A percentile compares a stretch with the other conserved stretches of the same genome.
phyloP scores from a whole-genome alignment of 1,284 basidiomycete species.

The Cerioporus squamosus region DNA sequence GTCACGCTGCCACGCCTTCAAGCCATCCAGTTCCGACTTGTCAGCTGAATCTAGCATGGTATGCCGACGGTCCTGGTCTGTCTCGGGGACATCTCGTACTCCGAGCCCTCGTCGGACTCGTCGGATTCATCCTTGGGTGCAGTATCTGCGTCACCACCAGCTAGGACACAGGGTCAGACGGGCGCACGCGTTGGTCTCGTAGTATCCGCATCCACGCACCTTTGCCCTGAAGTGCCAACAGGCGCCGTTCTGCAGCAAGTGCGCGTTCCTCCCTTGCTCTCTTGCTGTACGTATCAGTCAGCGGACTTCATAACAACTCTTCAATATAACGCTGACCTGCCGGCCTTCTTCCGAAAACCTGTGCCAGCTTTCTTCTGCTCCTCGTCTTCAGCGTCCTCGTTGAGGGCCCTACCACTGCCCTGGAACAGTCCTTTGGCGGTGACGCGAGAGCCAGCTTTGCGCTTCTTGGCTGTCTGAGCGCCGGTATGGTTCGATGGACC shows the following conservation, averaged over 20 bases:
- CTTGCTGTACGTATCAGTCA: constrained; percentile 49
- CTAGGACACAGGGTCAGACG: neutral
- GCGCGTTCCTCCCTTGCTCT: constrained; percentile 77
- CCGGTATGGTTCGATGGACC: constrained; percentile 61
- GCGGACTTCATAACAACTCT: neutral
- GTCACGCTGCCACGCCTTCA: constrained; percentile 45
- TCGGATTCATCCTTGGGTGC: constrained; percentile 27
- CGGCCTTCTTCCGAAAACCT: constrained; percentile 72
- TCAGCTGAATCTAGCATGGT: constrained; percentile 49
- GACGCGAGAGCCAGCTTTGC: constrained; percentile 72
- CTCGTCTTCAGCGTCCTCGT: constrained; percentile 45
- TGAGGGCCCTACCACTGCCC: constrained; percentile 58
- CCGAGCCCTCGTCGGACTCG: constrained; percentile 36
- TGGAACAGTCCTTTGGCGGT: constrained; percentile 60
- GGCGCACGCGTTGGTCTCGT: neutral
- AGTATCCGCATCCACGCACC: neutral
- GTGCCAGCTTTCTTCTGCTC: constrained; percentile 48
- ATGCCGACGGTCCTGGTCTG: constrained; percentile 58
- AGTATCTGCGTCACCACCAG: constrained; percentile 29
- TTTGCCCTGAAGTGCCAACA: constrained; percentile 47
- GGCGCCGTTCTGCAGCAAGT: constrained; percentile 66
- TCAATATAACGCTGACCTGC: constrained; percentile 48
- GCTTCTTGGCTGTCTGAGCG: constrained; percentile 62
- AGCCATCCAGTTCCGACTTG: constrained; percentile 38
- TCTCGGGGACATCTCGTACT: constrained; percentile 50